Percentiles rank a stretch among this genome's conserved stretches.
Conservation (phyloP, 305 asterid species). For the Solanum hybrid region DNA sequence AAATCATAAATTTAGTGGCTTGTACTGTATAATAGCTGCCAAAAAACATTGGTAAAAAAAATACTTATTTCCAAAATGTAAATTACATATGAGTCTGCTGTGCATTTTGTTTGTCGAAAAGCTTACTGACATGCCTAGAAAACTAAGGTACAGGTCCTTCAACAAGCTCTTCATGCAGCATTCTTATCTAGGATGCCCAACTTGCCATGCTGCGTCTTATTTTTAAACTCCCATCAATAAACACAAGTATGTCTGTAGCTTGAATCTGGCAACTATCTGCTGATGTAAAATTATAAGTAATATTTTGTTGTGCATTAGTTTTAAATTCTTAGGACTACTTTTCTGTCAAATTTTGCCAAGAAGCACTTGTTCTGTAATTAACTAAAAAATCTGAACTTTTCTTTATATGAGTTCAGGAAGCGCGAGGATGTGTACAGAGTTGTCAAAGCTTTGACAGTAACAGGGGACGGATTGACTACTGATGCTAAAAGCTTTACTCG, state of each 20-base stretch:
- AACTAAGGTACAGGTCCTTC: background rate
- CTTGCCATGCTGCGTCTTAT: background rate
- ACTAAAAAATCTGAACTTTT: background rate
- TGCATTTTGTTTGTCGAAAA: background rate
- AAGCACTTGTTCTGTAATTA: background rate
- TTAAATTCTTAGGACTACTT: background rate
- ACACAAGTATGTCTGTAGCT: background rate
- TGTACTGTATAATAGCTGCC: background rate
- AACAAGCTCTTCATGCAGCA: background rate
- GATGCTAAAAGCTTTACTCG: conserved; percentile 61
- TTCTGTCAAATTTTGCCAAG: background rate
- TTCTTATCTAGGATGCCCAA: background rate
- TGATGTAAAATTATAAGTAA: background rate
- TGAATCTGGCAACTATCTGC: background rate
- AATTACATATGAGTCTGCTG: background rate
- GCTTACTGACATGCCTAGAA: background rate
- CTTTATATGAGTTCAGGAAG: conserved; percentile 41
- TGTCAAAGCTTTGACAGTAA: conserved; percentile 59
- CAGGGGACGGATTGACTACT: conserved; percentile 53
- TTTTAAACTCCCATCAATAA: background rate
- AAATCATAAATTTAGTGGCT: background rate
- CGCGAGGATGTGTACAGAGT: conserved; percentile 91
- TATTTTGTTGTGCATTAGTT: background rate
- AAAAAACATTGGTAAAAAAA: background rate
- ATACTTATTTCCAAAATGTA: background rate